phyloP scores from a whole-genome alignment of 192 early-diverging fungal genomes.

The Pilaira anomala region DNA sequence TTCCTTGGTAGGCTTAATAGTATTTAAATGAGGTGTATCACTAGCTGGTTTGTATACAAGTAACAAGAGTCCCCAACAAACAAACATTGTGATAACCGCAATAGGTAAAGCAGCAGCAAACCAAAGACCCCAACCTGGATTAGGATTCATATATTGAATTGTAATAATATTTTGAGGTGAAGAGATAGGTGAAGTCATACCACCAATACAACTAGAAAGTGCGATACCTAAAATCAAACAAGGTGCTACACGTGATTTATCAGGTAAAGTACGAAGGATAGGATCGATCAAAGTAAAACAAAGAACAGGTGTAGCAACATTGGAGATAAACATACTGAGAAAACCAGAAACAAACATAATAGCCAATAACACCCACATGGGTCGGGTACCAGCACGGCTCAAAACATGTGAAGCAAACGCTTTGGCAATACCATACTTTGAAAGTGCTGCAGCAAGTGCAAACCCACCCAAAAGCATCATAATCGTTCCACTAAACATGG shows the following conservation, averaged over 20 bases:
- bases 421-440: slow-evolving; percentile 76
- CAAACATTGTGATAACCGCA: slow-evolving; percentile 56
- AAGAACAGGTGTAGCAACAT: slow-evolving; percentile 76
- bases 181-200: slow-evolving; percentile 78
- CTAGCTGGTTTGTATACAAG: slow-evolving; percentile 60
- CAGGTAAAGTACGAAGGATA: slow-evolving; percentile 68
- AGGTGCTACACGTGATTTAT: slow-evolving; percentile 54
- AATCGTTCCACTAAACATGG: slow-evolving; percentile 75
- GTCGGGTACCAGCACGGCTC: slow-evolving; percentile 63
- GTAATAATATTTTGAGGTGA: slow-evolving; percentile 79
- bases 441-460: slow-evolving; percentile 68
- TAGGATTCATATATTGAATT: slow-evolving; percentile 68
- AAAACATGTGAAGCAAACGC: slow-evolving; percentile 59
- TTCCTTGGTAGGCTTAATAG: slow-evolving; percentile 42
- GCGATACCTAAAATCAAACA: slow-evolving; percentile 75
- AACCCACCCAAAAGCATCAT: slow-evolving; percentile 79
- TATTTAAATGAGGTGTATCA: slow-evolving; percentile 43
- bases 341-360: slow-evolving; percentile 77
- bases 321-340: slow-evolving; percentile 78
- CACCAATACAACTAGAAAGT: slow-evolving; percentile 68
- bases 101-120: slow-evolving; percentile 67
- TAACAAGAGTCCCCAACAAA: slow-evolving; percentile 62
- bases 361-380: slow-evolving; percentile 62
- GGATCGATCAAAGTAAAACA: slow-evolving; percentile 72
- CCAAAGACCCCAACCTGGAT: slow-evolving; percentile 68